Evolutionary conservation across 257 asterid species (phyloP).

Genomic region (Hygrophila difformis): DNA sequence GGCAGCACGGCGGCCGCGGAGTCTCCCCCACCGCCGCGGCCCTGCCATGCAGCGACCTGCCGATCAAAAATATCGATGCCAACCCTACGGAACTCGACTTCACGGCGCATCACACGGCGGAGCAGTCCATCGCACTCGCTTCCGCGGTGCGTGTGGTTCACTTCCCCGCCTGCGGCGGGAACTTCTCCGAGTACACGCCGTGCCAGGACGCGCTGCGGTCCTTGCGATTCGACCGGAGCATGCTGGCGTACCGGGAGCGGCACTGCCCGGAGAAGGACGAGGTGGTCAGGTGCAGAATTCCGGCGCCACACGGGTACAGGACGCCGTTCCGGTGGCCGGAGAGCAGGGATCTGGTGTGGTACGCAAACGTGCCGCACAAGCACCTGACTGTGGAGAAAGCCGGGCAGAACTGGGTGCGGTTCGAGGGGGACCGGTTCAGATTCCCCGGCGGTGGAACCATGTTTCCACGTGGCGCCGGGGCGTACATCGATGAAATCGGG

Average conservation of each 20-base stretch:
- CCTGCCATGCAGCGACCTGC: neutral
- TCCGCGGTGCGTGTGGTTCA: slow-evolving; percentile 39
- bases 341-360: slow-evolving; percentile 78
- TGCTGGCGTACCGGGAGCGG: slow-evolving; percentile 60
- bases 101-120: slow-evolving; percentile 60
- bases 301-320: slow-evolving; percentile 73
- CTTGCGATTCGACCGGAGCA: slow-evolving; percentile 46
- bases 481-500: slow-evolving; percentile 83
- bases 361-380: slow-evolving; percentile 93
- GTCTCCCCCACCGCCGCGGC: too few relatives aligned
- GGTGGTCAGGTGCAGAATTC: slow-evolving; percentile 54
- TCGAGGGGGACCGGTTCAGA: slow-evolving; percentile 64
- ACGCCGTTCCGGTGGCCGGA: slow-evolving; percentile 86
- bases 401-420: slow-evolving; percentile 94
- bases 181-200: slow-evolving; percentile 80
- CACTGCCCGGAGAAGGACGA: slow-evolving; percentile 76
- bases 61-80: slow-evolving; percentile 1
- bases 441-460: slow-evolving; percentile 98
- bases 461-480: slow-evolving; percentile 94
- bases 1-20: too few relatives aligned
- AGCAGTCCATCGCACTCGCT: slow-evolving; percentile 25
- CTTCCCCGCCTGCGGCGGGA: slow-evolving; percentile 45
- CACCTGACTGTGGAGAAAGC: slow-evolving; percentile 92
- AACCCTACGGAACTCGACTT: slow-evolving; percentile 38
- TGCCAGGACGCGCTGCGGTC: slow-evolving; percentile 68